phyloP scores from a whole-genome alignment of 2,329 filamentous ascomycete genomes.

The Fusarium illudens region DNA sequence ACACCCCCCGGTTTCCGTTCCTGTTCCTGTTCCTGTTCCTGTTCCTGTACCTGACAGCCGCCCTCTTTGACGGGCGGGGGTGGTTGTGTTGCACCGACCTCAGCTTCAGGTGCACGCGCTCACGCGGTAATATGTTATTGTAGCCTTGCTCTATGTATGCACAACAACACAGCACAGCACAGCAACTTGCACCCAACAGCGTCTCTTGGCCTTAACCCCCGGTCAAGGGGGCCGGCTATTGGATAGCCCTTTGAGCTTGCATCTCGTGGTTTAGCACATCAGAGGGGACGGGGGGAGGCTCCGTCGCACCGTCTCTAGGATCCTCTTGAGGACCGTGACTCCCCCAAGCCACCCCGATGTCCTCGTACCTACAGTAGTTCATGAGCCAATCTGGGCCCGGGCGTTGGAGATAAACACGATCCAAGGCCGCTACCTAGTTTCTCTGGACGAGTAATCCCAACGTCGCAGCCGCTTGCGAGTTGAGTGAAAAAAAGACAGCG shows the following conservation, averaged over 20 bases:
- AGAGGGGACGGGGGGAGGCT: slow-evolving; percentile 1
- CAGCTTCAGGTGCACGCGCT: slow-evolving; percentile 40
- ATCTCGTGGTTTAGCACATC: slow-evolving; percentile 13
- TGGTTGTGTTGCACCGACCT: slow-evolving; percentile 41
- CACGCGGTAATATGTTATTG: slow-evolving; percentile 15
- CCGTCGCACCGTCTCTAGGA: slow-evolving; percentile 20
- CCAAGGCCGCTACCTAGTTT: background rate
- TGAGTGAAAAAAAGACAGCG: background rate
- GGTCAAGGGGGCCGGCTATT: slow-evolving; percentile 24
- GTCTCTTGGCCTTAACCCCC: slow-evolving; percentile 10
- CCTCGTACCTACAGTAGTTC: slow-evolving; percentile 12
- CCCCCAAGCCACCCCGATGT: slow-evolving; percentile 28
- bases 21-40: background rate
- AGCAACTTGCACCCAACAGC: background rate
- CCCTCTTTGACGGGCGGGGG: slow-evolving; percentile 25
- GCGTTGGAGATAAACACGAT: slow-evolving; percentile 20
- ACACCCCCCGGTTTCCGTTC: background rate
- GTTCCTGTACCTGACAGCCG: slow-evolving; percentile 18
- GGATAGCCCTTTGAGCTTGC: slow-evolving; percentile 19
- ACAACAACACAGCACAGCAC: background rate
- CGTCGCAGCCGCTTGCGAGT: background rate
- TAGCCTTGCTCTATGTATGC: background rate
- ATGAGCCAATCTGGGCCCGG: slow-evolving; percentile 21
- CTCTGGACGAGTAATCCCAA: background rate
- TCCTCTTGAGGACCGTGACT: slow-evolving; percentile 31